These are phyloP conservation scores for Ceratobasidium sp. DNA, from an alignment of 1,284 basidiomycete genomes.

Conservation along the genomic window DNA sequence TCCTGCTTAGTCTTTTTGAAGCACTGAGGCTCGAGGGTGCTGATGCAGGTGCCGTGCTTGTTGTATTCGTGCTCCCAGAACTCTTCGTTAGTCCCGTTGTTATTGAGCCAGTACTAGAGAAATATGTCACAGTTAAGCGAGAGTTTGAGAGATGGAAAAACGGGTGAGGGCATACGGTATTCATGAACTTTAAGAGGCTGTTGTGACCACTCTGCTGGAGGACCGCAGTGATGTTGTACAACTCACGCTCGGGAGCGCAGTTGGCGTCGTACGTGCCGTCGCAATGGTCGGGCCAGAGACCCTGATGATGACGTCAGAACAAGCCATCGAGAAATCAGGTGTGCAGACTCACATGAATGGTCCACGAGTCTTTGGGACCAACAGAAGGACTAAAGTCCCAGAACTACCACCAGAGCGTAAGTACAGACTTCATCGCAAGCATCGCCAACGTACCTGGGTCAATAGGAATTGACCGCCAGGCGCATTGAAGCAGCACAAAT, in stretches of 20 bases:
- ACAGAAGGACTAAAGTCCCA: slow-evolving; percentile 44
- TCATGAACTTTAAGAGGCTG: slow-evolving; percentile 53
- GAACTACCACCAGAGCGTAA: slow-evolving; percentile 21
- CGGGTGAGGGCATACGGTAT: slow-evolving; percentile 32
- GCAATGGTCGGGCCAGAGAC: slow-evolving; percentile 54
- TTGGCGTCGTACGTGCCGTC: slow-evolving; percentile 55
- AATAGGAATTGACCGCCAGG: slow-evolving; percentile 38
- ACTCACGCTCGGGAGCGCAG: slow-evolving; percentile 52
- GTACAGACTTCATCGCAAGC: neutral
- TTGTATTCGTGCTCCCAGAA: slow-evolving; percentile 55
- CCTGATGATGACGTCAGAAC: slow-evolving; percentile 14
- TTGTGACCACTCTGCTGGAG: slow-evolving; percentile 49
- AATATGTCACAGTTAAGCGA: neutral
- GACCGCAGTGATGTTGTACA: slow-evolving; percentile 53
- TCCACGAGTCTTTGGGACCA: slow-evolving; percentile 51
- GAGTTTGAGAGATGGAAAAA: neutral
- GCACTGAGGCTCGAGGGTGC: slow-evolving; percentile 49
- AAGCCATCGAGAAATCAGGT: neutral
- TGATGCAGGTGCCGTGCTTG: slow-evolving; percentile 52
- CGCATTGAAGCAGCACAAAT: slow-evolving; percentile 44
- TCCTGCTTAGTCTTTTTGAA: slow-evolving; percentile 44
- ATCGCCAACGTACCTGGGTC: slow-evolving; percentile 29
- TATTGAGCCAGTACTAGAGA: slow-evolving; percentile 53
- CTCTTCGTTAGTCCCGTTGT: slow-evolving; percentile 54
- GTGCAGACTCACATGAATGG: slow-evolving; percentile 49